Percentiles rank a stretch among this genome's conserved stretches.
These are phyloP conservation scores for Diaporthe aspalathi DNA, from an alignment of 2,329 filamentous ascomycete genomes.

Conservation along the genomic window DNA sequence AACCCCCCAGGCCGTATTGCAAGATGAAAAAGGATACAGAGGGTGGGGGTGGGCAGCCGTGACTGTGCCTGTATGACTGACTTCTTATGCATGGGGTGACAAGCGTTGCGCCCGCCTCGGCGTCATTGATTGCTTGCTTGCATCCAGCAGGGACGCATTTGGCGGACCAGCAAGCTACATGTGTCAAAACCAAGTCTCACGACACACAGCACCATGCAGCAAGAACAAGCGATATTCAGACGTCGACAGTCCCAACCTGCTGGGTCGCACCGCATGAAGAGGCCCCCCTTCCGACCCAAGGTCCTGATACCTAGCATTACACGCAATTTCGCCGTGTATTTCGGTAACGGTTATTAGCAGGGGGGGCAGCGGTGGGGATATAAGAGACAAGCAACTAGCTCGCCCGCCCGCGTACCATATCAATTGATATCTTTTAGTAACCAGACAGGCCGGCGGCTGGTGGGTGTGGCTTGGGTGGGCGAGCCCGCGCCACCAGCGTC, in stretches of 20 bases:
- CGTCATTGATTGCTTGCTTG: constrained; percentile 29
- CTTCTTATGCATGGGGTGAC: neutral
- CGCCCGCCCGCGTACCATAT: neutral
- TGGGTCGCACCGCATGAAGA: constrained; percentile 32
- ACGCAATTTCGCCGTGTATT: neutral
- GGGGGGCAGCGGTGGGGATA: neutral
- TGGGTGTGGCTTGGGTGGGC: constrained; percentile 30
- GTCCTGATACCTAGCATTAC: constrained; percentile 19
- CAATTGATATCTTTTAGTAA: neutral
- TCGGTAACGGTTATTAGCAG: constrained; percentile 22
- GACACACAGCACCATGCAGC: constrained; percentile 28
- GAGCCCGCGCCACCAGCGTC: constrained; percentile 10
- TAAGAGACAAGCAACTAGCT: neutral
- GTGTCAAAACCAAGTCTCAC: constrained; percentile 34
- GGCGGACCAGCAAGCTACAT: constrained; percentile 22
- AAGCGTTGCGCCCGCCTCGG: constrained; percentile 23
- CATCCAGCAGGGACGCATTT: neutral
- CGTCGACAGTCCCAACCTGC: constrained; percentile 9
- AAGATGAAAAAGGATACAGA: neutral
- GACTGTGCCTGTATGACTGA: neutral
- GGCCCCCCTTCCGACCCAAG: constrained; percentile 12
- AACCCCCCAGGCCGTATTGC: constrained; percentile 7
- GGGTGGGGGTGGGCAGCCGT: constrained; percentile 9
- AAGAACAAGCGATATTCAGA: neutral
- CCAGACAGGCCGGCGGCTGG: constrained; percentile 11